Percentiles rank a stretch among this genome's conserved stretches.
These are phyloP conservation scores for Fusarium tupiense DNA, from an alignment of 2,329 filamentous ascomycete genomes.

Conservation along the genomic window DNA sequence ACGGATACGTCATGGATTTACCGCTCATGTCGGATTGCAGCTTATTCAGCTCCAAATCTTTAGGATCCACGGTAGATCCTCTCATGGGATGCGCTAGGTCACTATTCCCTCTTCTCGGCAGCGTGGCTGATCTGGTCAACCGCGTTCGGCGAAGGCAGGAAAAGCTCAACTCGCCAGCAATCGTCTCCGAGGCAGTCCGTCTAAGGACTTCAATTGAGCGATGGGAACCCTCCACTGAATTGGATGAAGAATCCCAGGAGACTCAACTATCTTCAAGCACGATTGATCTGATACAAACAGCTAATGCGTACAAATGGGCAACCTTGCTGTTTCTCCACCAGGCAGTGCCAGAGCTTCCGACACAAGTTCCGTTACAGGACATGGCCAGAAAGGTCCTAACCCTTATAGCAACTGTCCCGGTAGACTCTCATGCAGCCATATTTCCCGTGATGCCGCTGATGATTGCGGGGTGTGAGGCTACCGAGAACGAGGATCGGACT, in stretches of 20 bases:
- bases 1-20: not conserved
- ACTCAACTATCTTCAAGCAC: not conserved
- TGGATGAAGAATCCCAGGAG: not conserved
- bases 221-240: not conserved
- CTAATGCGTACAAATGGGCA: not conserved
- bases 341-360: not conserved
- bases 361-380: not conserved
- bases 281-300: not conserved
- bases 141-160: not conserved
- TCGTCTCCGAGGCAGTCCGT: not conserved
- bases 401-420: not conserved
- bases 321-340: not conserved
- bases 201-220: not conserved
- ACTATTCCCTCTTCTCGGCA: not conserved
- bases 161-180: not conserved
- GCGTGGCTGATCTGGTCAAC: not conserved
- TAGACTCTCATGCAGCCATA: not conserved
- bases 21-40: not conserved
- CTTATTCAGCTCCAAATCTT: not conserved
- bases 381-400: not conserved
- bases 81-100: not conserved
- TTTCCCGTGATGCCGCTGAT: not conserved
- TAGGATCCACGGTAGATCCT: not conserved
- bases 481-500: not conserved
- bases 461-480: not conserved